These are phyloP conservation scores for Rutstroemia sp. DNA, from an alignment of 2,329 filamentous ascomycete species.

Conservation along the genomic window DNA sequence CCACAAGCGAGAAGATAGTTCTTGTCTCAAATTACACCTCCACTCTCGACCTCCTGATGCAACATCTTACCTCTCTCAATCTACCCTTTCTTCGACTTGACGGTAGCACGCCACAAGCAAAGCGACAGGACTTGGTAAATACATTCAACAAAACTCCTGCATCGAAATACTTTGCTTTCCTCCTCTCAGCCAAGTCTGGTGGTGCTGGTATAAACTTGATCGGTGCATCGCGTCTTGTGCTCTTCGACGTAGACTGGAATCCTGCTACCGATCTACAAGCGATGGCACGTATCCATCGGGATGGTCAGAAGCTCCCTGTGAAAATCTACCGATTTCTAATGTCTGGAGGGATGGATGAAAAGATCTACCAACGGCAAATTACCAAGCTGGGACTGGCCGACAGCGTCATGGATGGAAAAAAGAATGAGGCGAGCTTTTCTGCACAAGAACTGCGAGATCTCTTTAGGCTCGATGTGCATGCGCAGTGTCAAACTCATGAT, in stretches of 20 bases:
- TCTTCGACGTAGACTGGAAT: slow-evolving; percentile 73
- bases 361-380: slow-evolving; percentile 67
- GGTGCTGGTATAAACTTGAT: slow-evolving; percentile 64
- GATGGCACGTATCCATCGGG: slow-evolving; percentile 67
- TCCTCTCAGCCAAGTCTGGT: slow-evolving; percentile 66
- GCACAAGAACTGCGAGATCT: slow-evolving; percentile 58
- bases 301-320: slow-evolving; percentile 61
- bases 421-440: slow-evolving; percentile 53
- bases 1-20: slow-evolving; percentile 62
- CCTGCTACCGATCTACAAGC: slow-evolving; percentile 66
- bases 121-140: slow-evolving; percentile 62
- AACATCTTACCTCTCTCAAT: slow-evolving; percentile 50
- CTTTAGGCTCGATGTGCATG: slow-evolving; percentile 55
- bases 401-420: slow-evolving; percentile 62
- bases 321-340: slow-evolving; percentile 64
- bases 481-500: slow-evolving; percentile 60
- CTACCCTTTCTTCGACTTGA: slow-evolving; percentile 62
- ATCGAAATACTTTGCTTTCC: slow-evolving; percentile 56
- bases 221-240: slow-evolving; percentile 60
- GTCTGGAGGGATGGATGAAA: slow-evolving; percentile 64
- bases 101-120: slow-evolving; percentile 54
- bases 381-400: slow-evolving; percentile 65
- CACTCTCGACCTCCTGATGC: slow-evolving; percentile 59
- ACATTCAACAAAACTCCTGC: slow-evolving; percentile 56
- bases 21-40: slow-evolving; percentile 72